Conservation (phyloP, 306 rosid genomes). For the Vigna trinervia region DNA sequence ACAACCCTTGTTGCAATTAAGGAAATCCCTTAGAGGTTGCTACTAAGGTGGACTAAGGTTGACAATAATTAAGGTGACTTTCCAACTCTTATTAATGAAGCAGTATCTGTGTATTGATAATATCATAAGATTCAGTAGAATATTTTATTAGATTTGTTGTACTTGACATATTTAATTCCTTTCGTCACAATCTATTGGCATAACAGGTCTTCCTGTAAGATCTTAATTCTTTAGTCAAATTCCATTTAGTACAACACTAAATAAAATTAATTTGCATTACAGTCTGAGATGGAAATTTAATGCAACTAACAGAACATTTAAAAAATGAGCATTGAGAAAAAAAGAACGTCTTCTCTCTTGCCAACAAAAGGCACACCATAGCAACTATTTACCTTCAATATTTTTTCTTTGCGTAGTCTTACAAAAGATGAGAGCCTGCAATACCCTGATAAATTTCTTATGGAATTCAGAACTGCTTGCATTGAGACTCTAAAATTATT, state of each 20-base stretch:
- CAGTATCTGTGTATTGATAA: neutral
- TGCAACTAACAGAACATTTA: neutral
- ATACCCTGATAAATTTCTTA: neutral
- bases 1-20: too few relatives aligned
- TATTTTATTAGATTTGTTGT: neutral
- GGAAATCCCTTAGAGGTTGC: too few relatives aligned
- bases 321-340: neutral
- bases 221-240: neutral
- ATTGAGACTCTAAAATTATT: neutral
- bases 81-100: neutral
- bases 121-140: neutral
- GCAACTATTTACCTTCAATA: neutral
- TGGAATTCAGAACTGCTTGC: neutral
- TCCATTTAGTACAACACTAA: neutral
- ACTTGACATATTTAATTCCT: neutral
- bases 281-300: neutral
- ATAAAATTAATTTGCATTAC: neutral
- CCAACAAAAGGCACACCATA: neutral
- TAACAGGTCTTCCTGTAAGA: neutral
- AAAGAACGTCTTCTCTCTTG: neutral
- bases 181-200: neutral
- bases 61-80: too few relatives aligned
- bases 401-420: neutral
- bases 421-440: neutral
- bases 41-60: too few relatives aligned